Evolutionary conservation across 768 basidiomycete genomes (phyloP).

Genomic region (Chalciporus piperatus): DNA sequence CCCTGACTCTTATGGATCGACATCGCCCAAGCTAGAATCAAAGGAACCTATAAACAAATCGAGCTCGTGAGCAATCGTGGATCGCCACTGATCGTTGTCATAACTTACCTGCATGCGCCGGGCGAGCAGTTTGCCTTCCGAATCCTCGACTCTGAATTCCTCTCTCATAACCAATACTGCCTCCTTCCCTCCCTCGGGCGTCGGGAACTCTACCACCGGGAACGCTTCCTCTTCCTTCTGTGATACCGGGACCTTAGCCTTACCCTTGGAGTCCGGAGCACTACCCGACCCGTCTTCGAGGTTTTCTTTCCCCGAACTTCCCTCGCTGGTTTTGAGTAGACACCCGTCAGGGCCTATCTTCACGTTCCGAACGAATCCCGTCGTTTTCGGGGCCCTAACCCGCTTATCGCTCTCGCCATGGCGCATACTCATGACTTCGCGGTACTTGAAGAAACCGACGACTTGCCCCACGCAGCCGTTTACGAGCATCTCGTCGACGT

Average conservation of each 20-base stretch:
- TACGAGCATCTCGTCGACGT: conserved; percentile 57
- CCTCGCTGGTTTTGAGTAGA: conserved; percentile 8
- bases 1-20: conserved; percentile 80
- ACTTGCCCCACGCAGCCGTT: conserved; percentile 68
- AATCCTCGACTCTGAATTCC: conserved; percentile 52
- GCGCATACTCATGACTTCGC: conserved; percentile 15
- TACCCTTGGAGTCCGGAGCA: conserved; percentile 21
- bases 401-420: conserved; percentile 27
- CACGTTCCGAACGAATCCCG: conserved; percentile 36
- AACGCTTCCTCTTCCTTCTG: conserved; percentile 41
- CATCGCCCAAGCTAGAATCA: conserved; percentile 78
- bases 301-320: conserved; percentile 36
- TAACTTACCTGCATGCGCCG: conserved; percentile 42
- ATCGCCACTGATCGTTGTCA: neutral
- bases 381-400: conserved; percentile 22
- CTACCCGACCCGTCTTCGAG: conserved; percentile 5
- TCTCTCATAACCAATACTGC: conserved; percentile 49
- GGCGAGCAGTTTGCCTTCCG: conserved; percentile 48
- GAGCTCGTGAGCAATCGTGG: neutral
- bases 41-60: conserved; percentile 46
- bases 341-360: conserved; percentile 29
- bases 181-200: conserved; percentile 39
- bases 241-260: conserved; percentile 25
- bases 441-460: conserved; percentile 45
- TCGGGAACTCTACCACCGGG: conserved; percentile 48